These are phyloP conservation scores for Sphaerulina populicola DNA, from an alignment of 2,329 filamentous ascomycete genomes.

Conservation along the genomic window DNA sequence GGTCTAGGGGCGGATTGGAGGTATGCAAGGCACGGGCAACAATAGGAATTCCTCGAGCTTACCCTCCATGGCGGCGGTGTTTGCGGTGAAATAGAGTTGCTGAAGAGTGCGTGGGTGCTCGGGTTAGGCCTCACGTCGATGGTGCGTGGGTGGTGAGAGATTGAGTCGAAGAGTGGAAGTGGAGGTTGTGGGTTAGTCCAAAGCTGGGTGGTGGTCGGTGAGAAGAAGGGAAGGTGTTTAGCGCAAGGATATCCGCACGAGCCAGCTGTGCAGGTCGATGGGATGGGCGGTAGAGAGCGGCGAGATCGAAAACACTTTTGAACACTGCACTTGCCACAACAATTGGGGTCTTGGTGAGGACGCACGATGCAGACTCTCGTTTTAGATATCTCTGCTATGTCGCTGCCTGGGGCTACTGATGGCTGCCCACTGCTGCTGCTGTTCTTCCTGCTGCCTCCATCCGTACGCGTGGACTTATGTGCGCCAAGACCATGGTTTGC, in stretches of 20 bases:
- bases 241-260: background rate
- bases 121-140: background rate
- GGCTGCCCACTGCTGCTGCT: background rate
- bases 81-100: slow-evolving; percentile 9
- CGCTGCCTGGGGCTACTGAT: background rate
- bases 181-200: background rate
- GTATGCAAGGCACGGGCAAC: slow-evolving; percentile 10
- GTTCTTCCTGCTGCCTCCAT: background rate
- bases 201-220: slow-evolving; percentile 5
- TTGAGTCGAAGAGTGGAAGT: background rate
- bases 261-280: background rate
- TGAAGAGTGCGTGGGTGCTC: slow-evolving; percentile 8
- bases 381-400: background rate
- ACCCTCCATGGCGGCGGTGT: slow-evolving; percentile 30
- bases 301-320: background rate
- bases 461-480: slow-evolving; percentile 3
- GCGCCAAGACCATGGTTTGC: slow-evolving; percentile 4
- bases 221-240: slow-evolving; percentile 8
- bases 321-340: background rate
- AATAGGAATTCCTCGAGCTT: slow-evolving; percentile 20
- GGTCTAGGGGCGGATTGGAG: slow-evolving; percentile 12
- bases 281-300: background rate
- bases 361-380: background rate
- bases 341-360: background rate
- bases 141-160: slow-evolving; percentile 1